A percentile compares a stretch with the other conserved stretches of the same genome.
Evolutionary conservation across 2,329 filamentous ascomycete genomes (phyloP).

Genomic region (Boeremia lycopersici): DNA sequence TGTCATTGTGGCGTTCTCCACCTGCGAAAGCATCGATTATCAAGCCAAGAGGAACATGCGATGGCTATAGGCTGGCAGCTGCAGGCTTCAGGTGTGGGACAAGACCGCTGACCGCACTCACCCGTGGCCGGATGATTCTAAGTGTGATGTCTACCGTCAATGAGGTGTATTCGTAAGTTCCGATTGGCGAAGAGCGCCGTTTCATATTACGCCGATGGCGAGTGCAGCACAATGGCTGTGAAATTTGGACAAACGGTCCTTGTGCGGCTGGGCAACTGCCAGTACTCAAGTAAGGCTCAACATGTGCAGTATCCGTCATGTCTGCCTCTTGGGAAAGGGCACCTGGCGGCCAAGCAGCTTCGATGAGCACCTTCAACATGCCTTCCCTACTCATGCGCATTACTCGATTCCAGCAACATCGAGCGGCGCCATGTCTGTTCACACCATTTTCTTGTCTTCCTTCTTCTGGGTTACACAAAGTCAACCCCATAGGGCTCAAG

Average conservation of each 20-base stretch:
- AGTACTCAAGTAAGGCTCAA: neutral
- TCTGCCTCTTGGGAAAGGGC: slow-evolving; percentile 1
- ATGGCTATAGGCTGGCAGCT: neutral
- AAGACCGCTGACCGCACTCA: neutral
- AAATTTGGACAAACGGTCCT: neutral
- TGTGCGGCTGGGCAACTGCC: neutral
- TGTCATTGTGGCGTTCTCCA: neutral
- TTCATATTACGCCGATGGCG: neutral
- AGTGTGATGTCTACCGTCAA: too few relatives aligned
- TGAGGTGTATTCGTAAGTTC: neutral
- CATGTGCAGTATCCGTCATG: neutral
- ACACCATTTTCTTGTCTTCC: neutral
- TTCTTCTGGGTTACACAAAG: slow-evolving; percentile 30
- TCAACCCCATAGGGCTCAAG: slow-evolving; percentile 20
- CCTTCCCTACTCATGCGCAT: neutral
- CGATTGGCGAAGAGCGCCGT: neutral
- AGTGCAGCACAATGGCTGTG: neutral
- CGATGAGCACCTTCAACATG: neutral
- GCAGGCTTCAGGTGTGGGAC: neutral
- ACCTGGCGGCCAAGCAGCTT: neutral
- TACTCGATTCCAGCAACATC: neutral
- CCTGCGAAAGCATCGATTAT: neutral
- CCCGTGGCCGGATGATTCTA: neutral
- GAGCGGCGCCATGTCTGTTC: neutral
- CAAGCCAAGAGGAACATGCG: neutral